Evolutionary conservation across 202 grass and related monocot genomes (phyloP).

Genomic region (Eragrostis tef): DNA sequence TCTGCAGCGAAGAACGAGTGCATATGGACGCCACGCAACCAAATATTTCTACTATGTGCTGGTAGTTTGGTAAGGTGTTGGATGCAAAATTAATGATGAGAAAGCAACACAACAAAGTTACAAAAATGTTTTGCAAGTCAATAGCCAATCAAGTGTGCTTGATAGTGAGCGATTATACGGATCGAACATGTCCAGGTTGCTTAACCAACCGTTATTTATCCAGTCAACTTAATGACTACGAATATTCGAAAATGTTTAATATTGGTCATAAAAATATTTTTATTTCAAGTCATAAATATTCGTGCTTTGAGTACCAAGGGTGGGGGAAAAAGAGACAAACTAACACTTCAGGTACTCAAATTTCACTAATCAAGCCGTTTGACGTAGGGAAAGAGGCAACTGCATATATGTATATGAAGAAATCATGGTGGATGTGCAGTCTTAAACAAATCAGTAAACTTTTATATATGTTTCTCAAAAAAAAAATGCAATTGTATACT

Average conservation of each 20-base stretch:
- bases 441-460: too few species aligned
- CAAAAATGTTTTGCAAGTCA: constrained; percentile 8
- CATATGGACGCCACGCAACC: constrained; percentile 19
- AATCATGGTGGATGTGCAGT: too few species aligned
- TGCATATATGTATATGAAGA: neutral
- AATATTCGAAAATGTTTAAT: neutral
- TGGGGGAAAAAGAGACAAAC: too few species aligned
- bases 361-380: neutral
- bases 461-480: neutral
- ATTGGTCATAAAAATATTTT: too few species aligned
- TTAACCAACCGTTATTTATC: neutral
- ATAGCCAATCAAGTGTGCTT: constrained; percentile 15
- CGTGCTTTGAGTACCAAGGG: too few species aligned
- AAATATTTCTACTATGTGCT: neutral
- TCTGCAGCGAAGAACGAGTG: neutral
- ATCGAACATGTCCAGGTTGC: constrained; percentile 31
- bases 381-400: neutral
- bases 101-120: neutral
- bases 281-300: neutral
- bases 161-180: neutral
- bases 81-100: constrained; percentile 23
- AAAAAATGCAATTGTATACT: neutral
- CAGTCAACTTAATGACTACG: neutral
- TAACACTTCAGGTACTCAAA: neutral
- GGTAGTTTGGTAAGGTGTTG: constrained; percentile 40